Base-by-base conservation (phyloP, 208 protist genomes). In the Angomonas deanei region DNA sequence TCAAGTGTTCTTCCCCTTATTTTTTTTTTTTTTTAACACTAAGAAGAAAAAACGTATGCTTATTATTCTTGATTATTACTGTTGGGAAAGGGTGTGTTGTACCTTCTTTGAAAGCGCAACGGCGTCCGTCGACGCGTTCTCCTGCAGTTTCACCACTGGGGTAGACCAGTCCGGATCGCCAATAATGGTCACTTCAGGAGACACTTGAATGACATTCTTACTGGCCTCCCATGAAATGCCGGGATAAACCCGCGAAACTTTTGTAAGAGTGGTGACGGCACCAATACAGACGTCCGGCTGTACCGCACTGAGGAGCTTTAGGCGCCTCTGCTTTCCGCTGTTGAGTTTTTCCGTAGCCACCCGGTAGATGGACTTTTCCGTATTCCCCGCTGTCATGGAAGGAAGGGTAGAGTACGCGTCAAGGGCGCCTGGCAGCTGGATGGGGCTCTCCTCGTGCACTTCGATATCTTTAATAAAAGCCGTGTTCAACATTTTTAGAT, bases 361-460 rank as follows among this genome's bases (percentile, higher is more conserved):
- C 64, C 92, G 92, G 42, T 91, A 86, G 31, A 94, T 85, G 28
- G 88, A 91, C 63, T 91, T 86, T 56, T 82, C 82, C n/a, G 47
- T 21, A n/a, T 78, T 77, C 6, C 77, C 86, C n/a, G 79, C 75
- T 53, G 87, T 78, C 86, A 95, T 93, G 10, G 89, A 88, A 1
- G 89, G 89, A 19, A 95, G 68, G 33, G 58, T 55, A 38, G 49
- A 69, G 69, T 80, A 91, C 15, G 68, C 57, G 46, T 84, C 84
- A 23, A 95, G 61, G 30, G 76, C 70, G 0, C 64, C 60, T 0
- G 89, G 89, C 31, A 95, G 78, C 21, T 88, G 62, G 34, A 61
- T 28, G 42, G 65, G 58, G 0, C 70, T 47, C 39, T 72, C 73
- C 0, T 48, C 61, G 4, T 50, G 24, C n/a, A 86, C 19, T 17